Percentiles rank a stretch among this genome's conserved stretches.
These are phyloP conservation scores for Amanita jacksonii DNA, from an alignment of 768 basidiomycete genomes.

Conservation along the genomic window DNA sequence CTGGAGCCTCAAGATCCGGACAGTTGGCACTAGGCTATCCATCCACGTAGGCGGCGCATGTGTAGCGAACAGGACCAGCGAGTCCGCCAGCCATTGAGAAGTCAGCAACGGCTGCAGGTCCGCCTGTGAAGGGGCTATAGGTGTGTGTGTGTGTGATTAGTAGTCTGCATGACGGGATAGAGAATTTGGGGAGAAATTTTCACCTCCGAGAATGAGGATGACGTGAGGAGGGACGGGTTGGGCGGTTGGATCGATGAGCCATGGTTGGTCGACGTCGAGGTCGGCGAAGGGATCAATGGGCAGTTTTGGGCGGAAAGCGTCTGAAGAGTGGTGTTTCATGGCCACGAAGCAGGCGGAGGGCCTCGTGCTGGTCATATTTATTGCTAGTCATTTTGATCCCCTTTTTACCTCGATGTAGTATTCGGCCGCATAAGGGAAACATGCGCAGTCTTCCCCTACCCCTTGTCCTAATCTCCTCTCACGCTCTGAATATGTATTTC, in stretches of 20 bases:
- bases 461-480: too few species aligned
- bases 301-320: conserved; percentile 28
- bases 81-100: conserved; percentile 22
- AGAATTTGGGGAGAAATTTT: neutral
- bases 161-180: neutral
- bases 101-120: conserved; percentile 28
- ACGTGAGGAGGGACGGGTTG: conserved; percentile 15
- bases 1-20: conserved; percentile 25
- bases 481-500: too few species aligned
- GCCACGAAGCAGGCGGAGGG: neutral
- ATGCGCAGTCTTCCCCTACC: too few species aligned
- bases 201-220: conserved; percentile 32
- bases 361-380: too few species aligned
- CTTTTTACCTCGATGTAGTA: too few species aligned
- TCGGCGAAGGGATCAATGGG: conserved; percentile 27
- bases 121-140: conserved; percentile 22
- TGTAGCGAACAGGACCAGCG: conserved; percentile 32
- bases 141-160: neutral
- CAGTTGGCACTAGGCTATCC: conserved; percentile 13
- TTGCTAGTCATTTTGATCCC: neutral
- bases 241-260: conserved; percentile 15
- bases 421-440: too few species aligned
- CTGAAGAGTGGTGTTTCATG: conserved; percentile 8
- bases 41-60: conserved; percentile 26
- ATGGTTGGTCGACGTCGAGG: conserved; percentile 16